phyloP scores from a whole-genome alignment of 352 stramenopile species.

The Pythium dissimile region DNA sequence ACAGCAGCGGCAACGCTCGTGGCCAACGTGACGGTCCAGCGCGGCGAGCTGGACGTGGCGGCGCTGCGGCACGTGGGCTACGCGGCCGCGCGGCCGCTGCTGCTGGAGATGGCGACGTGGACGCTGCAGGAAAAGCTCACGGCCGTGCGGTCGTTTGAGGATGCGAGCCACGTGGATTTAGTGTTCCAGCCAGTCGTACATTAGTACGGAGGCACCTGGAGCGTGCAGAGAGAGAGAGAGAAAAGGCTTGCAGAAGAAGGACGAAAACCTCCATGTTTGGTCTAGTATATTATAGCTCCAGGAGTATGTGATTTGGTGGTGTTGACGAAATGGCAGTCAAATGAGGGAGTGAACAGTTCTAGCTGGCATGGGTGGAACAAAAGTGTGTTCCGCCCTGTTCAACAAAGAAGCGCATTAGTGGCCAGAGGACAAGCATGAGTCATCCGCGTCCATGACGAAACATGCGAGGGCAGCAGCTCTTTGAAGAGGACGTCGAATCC shows the following conservation, averaged over 20 bases:
- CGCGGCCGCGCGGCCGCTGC: conserved; percentile 2
- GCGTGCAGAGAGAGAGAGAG: neutral
- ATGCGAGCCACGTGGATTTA: neutral
- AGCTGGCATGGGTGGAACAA: too few species aligned
- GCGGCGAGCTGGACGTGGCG: neutral
- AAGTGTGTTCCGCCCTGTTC: too few species aligned
- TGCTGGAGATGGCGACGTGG: conserved; percentile 10
- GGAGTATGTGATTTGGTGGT: neutral
- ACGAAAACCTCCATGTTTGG: neutral
- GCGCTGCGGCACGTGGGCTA: conserved; percentile 6
- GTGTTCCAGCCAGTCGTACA: neutral
- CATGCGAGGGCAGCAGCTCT: too few species aligned
- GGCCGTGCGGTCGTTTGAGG: conserved; percentile 6
- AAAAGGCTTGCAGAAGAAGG: neutral
- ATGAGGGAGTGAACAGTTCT: neutral
- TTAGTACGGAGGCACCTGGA: neutral
- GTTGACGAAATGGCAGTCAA: neutral
- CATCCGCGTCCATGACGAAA: too few species aligned
- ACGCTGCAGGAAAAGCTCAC: conserved; percentile 11
- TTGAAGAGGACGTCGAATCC: too few species aligned
- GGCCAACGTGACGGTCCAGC: conserved; percentile 7
- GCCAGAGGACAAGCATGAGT: too few species aligned
- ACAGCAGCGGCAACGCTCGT: neutral
- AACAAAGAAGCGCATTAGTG: too few species aligned
- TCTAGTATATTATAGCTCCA: conserved; percentile 4